These are phyloP conservation scores for Apostasia ramifera DNA, from an alignment of 106 monocot species.

Conservation along the genomic window DNA sequence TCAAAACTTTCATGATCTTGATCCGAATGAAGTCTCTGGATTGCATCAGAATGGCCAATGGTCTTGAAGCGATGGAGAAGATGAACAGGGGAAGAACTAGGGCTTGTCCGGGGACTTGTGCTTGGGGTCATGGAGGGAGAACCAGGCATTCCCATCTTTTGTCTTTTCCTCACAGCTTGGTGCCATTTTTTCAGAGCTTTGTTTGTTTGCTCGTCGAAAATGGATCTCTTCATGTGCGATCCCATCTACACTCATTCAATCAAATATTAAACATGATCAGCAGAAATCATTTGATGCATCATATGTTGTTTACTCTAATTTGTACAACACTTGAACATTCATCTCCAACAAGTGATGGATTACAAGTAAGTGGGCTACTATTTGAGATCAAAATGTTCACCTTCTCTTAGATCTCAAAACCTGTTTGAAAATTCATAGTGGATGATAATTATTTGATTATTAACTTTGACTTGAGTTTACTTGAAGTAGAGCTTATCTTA, in stretches of 20 bases:
- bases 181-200: slow-evolving; percentile 65
- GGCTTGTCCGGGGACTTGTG: slow-evolving; percentile 8
- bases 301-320: no score
- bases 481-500: no score
- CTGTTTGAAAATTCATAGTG: no score
- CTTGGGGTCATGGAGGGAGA: slow-evolving; percentile 19
- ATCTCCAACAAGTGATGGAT: no score
- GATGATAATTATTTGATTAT: no score
- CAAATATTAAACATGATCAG: no score
- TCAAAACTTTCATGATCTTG: slow-evolving; percentile 3
- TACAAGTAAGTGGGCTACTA: no score
- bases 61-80: slow-evolving; percentile 4
- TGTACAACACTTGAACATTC: no score
- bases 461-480: no score
- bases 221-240: slow-evolving; percentile 65
- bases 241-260: slow-evolving; percentile 45
- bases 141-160: slow-evolving; percentile 11
- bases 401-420: no score
- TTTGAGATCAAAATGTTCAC: no score
- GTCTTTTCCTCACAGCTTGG: slow-evolving; percentile 32
- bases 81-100: slow-evolving; percentile 5
- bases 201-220: slow-evolving; percentile 68
- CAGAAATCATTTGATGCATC: no score
- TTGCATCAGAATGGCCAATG: background rate
- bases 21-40: background rate